These are phyloP conservation scores for Phaseolus coccineus DNA, from an alignment of 331 rosid genomes.

Conservation along the genomic window DNA sequence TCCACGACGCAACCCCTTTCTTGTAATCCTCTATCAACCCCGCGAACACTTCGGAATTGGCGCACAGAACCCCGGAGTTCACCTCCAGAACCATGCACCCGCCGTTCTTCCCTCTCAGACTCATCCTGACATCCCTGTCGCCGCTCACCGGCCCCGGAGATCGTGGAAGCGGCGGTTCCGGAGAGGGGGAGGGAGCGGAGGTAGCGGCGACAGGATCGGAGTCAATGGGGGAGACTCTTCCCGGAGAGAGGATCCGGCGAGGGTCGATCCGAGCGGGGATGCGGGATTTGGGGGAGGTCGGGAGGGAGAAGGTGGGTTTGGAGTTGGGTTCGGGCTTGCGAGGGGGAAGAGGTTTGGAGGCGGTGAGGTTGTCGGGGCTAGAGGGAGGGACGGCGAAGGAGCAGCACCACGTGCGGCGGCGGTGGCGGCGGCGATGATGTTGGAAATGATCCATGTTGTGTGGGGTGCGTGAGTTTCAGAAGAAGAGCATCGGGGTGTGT, in stretches of 20 bases:
- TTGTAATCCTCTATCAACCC: constrained; percentile 64
- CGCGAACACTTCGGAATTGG: constrained; percentile 80
- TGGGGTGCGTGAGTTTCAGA: background rate
- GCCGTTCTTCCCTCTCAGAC: constrained; percentile 81
- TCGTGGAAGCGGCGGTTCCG: constrained; percentile 44
- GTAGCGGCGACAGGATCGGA: constrained; percentile 47
- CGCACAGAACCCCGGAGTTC: constrained; percentile 68
- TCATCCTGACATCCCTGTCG: constrained; percentile 77
- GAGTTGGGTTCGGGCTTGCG: constrained; percentile 48
- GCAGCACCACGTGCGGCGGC: constrained; percentile 83
- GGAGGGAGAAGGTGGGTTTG: constrained; percentile 60
- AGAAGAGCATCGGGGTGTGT: background rate
- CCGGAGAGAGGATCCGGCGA: constrained; percentile 86
- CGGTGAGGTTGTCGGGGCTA: constrained; percentile 71
- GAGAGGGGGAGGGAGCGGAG: constrained; percentile 43
- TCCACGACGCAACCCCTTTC: constrained; percentile 46
- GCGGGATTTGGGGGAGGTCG: constrained; percentile 71
- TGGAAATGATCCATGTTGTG: constrained; percentile 46
- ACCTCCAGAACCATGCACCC: constrained; percentile 80
- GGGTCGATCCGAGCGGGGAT: constrained; percentile 68
- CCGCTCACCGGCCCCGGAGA: constrained; percentile 52
- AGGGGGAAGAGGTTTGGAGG: constrained; percentile 51
- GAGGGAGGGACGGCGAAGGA: constrained; percentile 80
- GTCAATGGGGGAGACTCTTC: constrained; percentile 87
- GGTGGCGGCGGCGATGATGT: constrained; percentile 55